Evolutionary conservation across 805 yeast species (phyloP).

Genomic region (Ogataea degrootiae): DNA sequence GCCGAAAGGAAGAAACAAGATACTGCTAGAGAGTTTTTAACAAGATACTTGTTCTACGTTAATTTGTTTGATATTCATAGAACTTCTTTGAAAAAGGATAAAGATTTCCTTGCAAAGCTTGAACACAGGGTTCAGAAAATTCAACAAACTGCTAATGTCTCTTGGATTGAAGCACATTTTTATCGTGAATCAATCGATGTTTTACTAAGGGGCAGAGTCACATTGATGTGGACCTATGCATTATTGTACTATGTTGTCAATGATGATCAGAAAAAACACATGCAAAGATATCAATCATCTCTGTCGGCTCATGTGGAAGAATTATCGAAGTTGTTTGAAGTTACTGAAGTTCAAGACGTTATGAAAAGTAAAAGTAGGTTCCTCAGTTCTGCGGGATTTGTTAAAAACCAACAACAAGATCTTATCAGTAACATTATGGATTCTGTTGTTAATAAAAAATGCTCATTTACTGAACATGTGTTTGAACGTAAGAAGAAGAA

Average conservation of each 20-base stretch:
- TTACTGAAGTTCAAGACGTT: constrained; percentile 25
- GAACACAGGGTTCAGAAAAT: constrained; percentile 58
- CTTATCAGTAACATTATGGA: constrained; percentile 24
- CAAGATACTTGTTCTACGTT: constrained; percentile 71
- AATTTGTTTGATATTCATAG: constrained; percentile 73
- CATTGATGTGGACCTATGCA: constrained; percentile 89
- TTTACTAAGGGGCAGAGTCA: constrained; percentile 63
- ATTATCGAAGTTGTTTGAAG: constrained; percentile 31
- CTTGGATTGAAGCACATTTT: constrained; percentile 89
- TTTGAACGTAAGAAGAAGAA: constrained; percentile 2
- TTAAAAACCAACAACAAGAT: constrained; percentile 15
- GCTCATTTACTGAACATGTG: neutral
- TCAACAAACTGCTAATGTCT: constrained; percentile 59
- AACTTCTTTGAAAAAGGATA: constrained; percentile 68
- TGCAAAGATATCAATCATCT: constrained; percentile 40
- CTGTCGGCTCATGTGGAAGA: constrained; percentile 26
- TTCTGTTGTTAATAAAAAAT: constrained; percentile 9
- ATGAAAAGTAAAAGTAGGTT: constrained; percentile 22
- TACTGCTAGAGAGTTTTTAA: constrained; percentile 43
- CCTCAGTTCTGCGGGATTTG: constrained; percentile 18
- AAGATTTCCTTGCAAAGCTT: constrained; percentile 54
- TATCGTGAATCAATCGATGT: constrained; percentile 66
- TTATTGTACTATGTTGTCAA: constrained; percentile 60
- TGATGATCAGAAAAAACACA: constrained; percentile 49
- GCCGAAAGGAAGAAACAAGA: constrained; percentile 36